Conservation (phyloP, 2,329 filamentous ascomycete species). For the Dothiorella sarmentorum region DNA sequence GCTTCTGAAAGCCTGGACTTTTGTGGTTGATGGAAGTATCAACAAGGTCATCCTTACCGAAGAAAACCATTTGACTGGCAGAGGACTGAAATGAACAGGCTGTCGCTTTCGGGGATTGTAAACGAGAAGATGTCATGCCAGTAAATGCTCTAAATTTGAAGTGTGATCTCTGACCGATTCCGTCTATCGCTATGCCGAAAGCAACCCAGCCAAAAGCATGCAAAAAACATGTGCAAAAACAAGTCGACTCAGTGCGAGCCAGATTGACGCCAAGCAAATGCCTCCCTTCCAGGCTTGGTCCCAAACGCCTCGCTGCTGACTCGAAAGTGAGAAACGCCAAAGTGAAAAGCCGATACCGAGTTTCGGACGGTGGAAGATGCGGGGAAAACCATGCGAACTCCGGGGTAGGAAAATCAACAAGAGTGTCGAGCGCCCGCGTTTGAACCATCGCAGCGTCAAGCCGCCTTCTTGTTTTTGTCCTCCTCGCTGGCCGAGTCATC, state of each 20-base stretch:
- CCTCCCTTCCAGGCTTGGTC: neutral
- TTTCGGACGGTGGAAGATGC: neutral
- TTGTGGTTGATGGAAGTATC: neutral
- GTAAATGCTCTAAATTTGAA: constrained; percentile 3
- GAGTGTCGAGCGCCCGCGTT: neutral
- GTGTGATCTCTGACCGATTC: neutral
- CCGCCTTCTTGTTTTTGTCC: constrained; percentile 33
- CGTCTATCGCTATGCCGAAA: constrained; percentile 16
- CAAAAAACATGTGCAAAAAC: neutral
- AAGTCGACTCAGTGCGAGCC: neutral
- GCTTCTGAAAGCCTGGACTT: no score
- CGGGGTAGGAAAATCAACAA: neutral
- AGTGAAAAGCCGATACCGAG: neutral
- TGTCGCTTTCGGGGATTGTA: neutral
- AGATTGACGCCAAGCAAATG: constrained; percentile 18
- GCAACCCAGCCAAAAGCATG: neutral
- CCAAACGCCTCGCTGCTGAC: constrained; percentile 15
- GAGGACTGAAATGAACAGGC: neutral
- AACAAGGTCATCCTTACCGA: no score
- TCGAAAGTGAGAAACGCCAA: neutral
- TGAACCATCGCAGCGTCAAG: neutral
- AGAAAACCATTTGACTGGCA: no score
- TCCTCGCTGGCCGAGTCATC: constrained; percentile 36
- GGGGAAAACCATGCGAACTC: neutral
- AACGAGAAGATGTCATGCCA: neutral